Evolutionary conservation across 306 rosid genomes (phyloP).

Genomic region (Lathyrus aphaca): DNA sequence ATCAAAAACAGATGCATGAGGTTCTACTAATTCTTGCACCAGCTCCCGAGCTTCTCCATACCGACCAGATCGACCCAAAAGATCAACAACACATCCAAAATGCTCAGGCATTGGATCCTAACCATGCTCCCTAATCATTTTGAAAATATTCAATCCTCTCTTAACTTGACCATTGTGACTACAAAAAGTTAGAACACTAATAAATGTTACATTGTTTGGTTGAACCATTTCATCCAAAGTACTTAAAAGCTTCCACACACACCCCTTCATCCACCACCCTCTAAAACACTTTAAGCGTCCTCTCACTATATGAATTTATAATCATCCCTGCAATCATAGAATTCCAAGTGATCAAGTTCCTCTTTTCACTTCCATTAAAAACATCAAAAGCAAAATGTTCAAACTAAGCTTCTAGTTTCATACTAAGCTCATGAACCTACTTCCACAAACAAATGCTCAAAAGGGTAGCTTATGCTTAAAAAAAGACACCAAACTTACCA

Average conservation of each 20-base stretch:
- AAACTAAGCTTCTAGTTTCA: slow-evolving; percentile 46
- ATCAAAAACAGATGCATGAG: slow-evolving; percentile 59
- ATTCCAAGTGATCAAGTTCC: slow-evolving; percentile 72
- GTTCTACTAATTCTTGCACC: slow-evolving; percentile 55
- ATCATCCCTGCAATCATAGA: slow-evolving; percentile 73
- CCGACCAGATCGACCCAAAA: slow-evolving; percentile 68
- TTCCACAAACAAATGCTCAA: slow-evolving; percentile 49
- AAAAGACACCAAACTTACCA: slow-evolving; percentile 56
- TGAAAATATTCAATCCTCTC: slow-evolving; percentile 56
- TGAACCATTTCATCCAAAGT: slow-evolving; percentile 47
- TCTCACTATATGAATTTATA: slow-evolving; percentile 54
- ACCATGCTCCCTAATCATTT: slow-evolving; percentile 60
- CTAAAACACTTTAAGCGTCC: slow-evolving; percentile 54
- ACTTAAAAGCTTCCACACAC: no score
- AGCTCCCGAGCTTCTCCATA: slow-evolving; percentile 57
- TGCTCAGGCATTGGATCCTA: slow-evolving; percentile 62
- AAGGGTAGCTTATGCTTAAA: slow-evolving; percentile 62
- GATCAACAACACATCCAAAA: slow-evolving; percentile 68
- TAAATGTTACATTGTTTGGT: slow-evolving; percentile 70
- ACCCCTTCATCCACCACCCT: slow-evolving; percentile 51
- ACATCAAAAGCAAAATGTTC: slow-evolving; percentile 48
- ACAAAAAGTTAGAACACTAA: slow-evolving; percentile 64
- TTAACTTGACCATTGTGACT: slow-evolving; percentile 76
- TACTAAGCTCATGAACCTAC: slow-evolving; percentile 66
- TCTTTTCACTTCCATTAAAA: slow-evolving; percentile 43